Conservation (phyloP, 768 basidiomycete genomes). For the Boletus subparvulus region DNA sequence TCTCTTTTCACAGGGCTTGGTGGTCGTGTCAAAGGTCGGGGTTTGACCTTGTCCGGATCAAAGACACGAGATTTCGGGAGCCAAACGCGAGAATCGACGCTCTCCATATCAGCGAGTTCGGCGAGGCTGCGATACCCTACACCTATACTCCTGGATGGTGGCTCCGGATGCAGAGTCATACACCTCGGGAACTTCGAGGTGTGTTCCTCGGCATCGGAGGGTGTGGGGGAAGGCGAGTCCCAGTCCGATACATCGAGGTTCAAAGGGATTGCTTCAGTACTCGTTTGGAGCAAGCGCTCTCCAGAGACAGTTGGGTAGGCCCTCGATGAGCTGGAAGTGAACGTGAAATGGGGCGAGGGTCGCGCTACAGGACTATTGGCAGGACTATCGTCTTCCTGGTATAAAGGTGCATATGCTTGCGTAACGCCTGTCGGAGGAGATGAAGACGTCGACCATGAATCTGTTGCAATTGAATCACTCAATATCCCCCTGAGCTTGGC, state of each 20-base stretch:
- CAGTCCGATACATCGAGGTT: conserved; percentile 9
- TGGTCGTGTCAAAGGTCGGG: conserved; percentile 20
- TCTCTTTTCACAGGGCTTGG: conserved; percentile 22
- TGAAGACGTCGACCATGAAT: conserved; percentile 10
- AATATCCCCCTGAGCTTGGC: conserved; percentile 9
- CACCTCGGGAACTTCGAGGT: conserved; percentile 2
- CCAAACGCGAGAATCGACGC: conserved; percentile 30
- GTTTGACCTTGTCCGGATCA: conserved; percentile 28
- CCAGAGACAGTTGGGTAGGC: conserved; percentile 10
- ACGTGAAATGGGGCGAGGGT: conserved; percentile 17
- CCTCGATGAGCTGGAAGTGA: conserved; percentile 19
- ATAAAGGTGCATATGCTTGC: conserved; percentile 15
- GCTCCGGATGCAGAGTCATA: conserved; percentile 5
- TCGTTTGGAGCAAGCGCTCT: background rate
- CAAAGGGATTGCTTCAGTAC: background rate
- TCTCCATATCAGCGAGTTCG: conserved; percentile 13
- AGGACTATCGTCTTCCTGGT: conserved; percentile 14
- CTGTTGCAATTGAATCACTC: conserved; percentile 5
- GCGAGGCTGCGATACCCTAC: conserved; percentile 22
- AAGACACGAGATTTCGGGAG: conserved; percentile 24
- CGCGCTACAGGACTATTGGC: conserved; percentile 3
- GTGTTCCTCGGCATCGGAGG: conserved; percentile 14
- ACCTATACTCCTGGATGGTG: conserved; percentile 12
- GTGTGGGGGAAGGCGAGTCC: background rate
- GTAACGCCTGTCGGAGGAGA: conserved; percentile 31